A percentile compares a stretch with the other conserved stretches of the same genome.
phyloP scores from a whole-genome alignment of 257 asterid species.

The Lavandula angustifolia region DNA sequence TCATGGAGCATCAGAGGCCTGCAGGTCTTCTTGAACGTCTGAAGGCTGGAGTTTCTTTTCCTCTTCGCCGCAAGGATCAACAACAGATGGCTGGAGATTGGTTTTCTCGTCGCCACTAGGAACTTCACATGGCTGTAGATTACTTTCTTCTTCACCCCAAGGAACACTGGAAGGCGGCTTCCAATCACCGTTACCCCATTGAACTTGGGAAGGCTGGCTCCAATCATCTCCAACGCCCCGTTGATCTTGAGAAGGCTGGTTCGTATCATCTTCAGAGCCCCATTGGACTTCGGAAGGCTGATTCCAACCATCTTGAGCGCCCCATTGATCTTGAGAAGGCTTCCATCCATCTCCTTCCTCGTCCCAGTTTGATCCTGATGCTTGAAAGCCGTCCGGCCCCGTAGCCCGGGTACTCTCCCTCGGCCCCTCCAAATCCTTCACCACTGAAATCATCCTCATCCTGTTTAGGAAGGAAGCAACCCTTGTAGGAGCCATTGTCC shows the following conservation, averaged over 20 bases:
- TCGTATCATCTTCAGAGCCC: too few relatives aligned
- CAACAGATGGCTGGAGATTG: not conserved
- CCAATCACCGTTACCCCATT: slow-evolving; percentile 15
- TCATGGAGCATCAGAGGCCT: slow-evolving; percentile 37
- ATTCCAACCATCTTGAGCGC: too few relatives aligned
- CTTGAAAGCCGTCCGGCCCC: slow-evolving; percentile 27
- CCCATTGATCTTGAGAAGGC: slow-evolving; percentile 22
- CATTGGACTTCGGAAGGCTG: too few relatives aligned
- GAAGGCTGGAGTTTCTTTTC: not conserved
- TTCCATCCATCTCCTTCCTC: slow-evolving; percentile 31
- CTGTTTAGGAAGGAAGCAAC: slow-evolving; percentile 81
- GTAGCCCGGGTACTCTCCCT: slow-evolving; percentile 26
- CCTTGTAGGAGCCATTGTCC: slow-evolving; percentile 71
- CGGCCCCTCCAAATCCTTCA: slow-evolving; percentile 28
- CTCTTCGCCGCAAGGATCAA: not conserved
- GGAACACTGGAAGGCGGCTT: not conserved
- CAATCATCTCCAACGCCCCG: too few relatives aligned
- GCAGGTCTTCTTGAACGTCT: slow-evolving; percentile 13
- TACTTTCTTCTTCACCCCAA: not conserved
- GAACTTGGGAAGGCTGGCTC: slow-evolving; percentile 17
- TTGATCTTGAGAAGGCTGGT: too few relatives aligned
- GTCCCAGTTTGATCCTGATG: slow-evolving; percentile 36
- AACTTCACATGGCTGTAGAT: slow-evolving; percentile 25
- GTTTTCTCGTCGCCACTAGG: slow-evolving; percentile 17
- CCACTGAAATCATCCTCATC: slow-evolving; percentile 40